A percentile compares a stretch with the other conserved stretches of the same genome.
Conservation (phyloP, 2,329 filamentous ascomycete genomes). For the Cladosporium sp. region DNA sequence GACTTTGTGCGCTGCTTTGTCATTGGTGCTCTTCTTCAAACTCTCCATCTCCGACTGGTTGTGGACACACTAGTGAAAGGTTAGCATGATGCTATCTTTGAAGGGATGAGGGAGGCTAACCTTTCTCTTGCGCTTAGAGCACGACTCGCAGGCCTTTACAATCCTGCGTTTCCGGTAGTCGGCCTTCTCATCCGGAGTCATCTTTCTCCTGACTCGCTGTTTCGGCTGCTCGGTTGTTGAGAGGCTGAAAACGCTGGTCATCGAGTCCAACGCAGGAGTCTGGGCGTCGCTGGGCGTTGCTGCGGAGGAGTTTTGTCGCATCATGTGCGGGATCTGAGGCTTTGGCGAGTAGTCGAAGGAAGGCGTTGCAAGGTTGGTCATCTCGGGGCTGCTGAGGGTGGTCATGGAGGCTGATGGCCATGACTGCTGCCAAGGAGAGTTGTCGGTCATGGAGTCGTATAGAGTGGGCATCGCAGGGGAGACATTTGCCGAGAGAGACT, state of each 20-base stretch:
- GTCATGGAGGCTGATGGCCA: slow-evolving; percentile 35
- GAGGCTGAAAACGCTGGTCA: slow-evolving; percentile 42
- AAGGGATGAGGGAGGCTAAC: neutral
- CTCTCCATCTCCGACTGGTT: slow-evolving; percentile 36
- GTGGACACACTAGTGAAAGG: slow-evolving; percentile 28
- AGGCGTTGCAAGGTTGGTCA: slow-evolving; percentile 32
- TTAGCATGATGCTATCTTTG: slow-evolving; percentile 2
- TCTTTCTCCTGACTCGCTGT: slow-evolving; percentile 38
- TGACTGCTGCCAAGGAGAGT: slow-evolving; percentile 30
- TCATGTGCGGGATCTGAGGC: slow-evolving; percentile 23
- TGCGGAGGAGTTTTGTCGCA: slow-evolving; percentile 25
- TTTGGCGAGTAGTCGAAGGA: slow-evolving; percentile 30
- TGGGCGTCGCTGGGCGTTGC: slow-evolving; percentile 24
- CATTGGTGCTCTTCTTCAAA: slow-evolving; percentile 15
- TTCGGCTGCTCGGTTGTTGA: slow-evolving; percentile 36
- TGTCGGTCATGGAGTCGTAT: slow-evolving; percentile 20
- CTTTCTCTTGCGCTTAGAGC: slow-evolving; percentile 39
- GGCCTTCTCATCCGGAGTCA: slow-evolving; percentile 40
- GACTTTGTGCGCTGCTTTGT: slow-evolving; percentile 22
- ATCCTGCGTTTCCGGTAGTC: slow-evolving; percentile 41
- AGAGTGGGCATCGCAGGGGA: slow-evolving; percentile 25
- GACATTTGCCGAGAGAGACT: slow-evolving; percentile 25
- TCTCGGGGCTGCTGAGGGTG: slow-evolving; percentile 35
- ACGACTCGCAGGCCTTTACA: slow-evolving; percentile 40
- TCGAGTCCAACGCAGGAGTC: slow-evolving; percentile 36